Evolutionary conservation across 805 yeast genomes (phyloP), one percentile per base, ranked within the genome.

Genomic region (Wickerhamiella spandovensis): DNA sequence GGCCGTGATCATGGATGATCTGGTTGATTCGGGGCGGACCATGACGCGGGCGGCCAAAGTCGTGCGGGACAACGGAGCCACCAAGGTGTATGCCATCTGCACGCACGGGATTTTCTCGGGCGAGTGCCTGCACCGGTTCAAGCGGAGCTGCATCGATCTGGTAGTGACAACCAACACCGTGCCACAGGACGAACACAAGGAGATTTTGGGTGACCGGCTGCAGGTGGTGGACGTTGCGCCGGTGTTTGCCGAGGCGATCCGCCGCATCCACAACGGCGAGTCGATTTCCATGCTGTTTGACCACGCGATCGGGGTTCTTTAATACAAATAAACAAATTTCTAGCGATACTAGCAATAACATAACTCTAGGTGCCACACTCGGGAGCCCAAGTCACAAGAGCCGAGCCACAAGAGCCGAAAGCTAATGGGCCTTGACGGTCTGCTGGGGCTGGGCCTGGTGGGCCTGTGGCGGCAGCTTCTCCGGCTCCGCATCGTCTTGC

Each of bases 181-280:
- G 10, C 97, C 97, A 1, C 98, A 90, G 65, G 72, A 71, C 5
- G 75, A 73, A 21, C 78, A 84, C 56, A 64, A 67, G n/a, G 65
- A 67, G 39, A 62, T 54, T 43, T 63, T 79, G 17, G 86, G 84
- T 12, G 77, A 74, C 47, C 75, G 76, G 62, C 72, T 87, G 25
- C 89, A 82, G 58, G 86, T 90, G 9, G 71, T 92, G 59, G 98
- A 92, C 59, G 92, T 92, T 7, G 80, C 95, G 9, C 72, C 84
- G 51, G 77, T 92, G 18, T 83, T 92, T 59, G 96, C 94, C 17
- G 99, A 92, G 67, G 90, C 97, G 1, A 87, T 92, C 44, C 75
- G 99, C 64, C 76, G 99, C 65, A 90, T 92, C 47, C 95, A 92
- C 66, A 92, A 92, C 59, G 99, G 99, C 57, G 99, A 92, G 70